These are phyloP conservation scores for Lactarius vividus DNA, from an alignment of 768 basidiomycete genomes.

Conservation along the genomic window DNA sequence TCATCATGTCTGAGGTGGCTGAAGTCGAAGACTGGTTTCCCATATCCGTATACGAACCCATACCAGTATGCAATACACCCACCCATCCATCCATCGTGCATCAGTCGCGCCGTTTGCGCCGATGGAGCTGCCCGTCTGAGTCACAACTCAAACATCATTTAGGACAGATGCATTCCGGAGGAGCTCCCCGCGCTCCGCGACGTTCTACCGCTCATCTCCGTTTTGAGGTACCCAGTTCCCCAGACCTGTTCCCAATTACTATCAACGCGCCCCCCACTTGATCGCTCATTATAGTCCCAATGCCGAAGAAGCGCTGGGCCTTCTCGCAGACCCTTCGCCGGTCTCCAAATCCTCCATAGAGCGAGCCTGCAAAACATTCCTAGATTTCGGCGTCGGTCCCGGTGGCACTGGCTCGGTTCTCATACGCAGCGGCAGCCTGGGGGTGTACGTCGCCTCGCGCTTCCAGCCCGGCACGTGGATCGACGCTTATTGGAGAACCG, in stretches of 20 bases:
- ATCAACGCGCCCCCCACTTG: not conserved
- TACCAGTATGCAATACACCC: constrained; percentile 54
- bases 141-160: constrained; percentile 4
- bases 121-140: constrained; percentile 9
- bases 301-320: constrained; percentile 73
- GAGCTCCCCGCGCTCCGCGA: constrained; percentile 66
- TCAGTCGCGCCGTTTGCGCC: not conserved
- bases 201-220: constrained; percentile 55
- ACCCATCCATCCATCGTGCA: not conserved
- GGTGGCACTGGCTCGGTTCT: constrained; percentile 57
- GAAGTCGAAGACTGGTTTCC: constrained; percentile 59
- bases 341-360: constrained; percentile 57
- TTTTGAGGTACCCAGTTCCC: constrained; percentile 57
- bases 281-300: constrained; percentile 56
- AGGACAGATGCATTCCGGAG: constrained; percentile 78
- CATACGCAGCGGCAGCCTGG: constrained; percentile 71
- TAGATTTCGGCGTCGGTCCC: constrained; percentile 56
- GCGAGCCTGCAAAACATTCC: constrained; percentile 59
- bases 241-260: not conserved
- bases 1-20: constrained; percentile 63
- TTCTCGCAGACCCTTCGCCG: constrained; percentile 55
- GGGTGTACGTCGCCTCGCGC: constrained; percentile 60
- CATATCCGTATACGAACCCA: constrained; percentile 76
- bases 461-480: constrained; percentile 55
- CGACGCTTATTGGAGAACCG: constrained; percentile 66